Evolutionary conservation across 352 stramenopile species (phyloP), one percentile per base, ranked within the genome.

Genomic region (Globisporangium middletonii): DNA sequence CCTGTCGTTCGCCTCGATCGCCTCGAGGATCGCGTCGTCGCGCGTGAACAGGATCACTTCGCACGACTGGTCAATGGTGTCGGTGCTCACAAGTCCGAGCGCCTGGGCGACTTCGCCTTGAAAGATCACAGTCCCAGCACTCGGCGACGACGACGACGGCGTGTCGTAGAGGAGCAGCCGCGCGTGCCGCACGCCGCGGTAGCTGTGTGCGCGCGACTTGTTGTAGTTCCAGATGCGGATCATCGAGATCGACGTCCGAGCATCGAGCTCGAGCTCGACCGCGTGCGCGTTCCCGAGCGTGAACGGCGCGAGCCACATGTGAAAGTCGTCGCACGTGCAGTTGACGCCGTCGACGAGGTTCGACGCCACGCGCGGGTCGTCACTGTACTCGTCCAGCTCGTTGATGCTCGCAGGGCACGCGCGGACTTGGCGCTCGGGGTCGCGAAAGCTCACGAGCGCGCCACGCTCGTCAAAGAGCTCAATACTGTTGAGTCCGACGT

Each of bases 151-250:
- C 57, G n/a, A 50, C 45, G 48, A 46, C 0, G 30, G 33, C 7
- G 33, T 13, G 33, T 38, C 50, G 27, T 74, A 81, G 35, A 97
- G 50, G 19, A 79, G 50, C 1, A 97, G 37, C 7, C 81, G 70
- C n/a, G 84, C 71, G 6, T 76, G 61, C 8, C 76, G 70, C 45
- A 83, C 82, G 1, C 81, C 86, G 27, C 88, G 82, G 55, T 69
- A 88, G 15, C 76, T 95, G 33, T 95, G 82, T 1, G 85, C 83
- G 9, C 89, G 72, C 50, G 79, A 94, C 59, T 97, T 97, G 65
- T 97, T 97, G 70, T 97, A 97, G 63, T 97, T 97, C 90, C 89
- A 97, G 18, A 97, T 55, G 16, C 86, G 79, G 2, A 97, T 57
- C 83, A 96, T 94, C 7, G 85, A 89, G 3, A 97, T 38, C 9